Evolutionary conservation across 495 filamentous ascomycete species (phyloP).

Genomic region (Cercophora sp.): DNA sequence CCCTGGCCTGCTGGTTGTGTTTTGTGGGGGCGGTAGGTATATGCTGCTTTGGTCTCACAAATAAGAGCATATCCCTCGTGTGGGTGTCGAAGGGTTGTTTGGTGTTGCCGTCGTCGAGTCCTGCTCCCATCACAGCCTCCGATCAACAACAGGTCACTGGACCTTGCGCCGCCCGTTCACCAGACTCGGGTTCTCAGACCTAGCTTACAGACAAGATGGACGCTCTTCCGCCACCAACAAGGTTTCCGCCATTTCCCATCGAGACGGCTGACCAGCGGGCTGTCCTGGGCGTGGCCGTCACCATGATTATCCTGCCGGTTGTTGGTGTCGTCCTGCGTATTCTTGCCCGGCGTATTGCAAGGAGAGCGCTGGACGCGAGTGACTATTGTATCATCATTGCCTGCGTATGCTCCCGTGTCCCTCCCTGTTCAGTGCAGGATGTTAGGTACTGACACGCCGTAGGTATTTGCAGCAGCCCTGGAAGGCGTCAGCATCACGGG

Average conservation of each 20-base stretch:
- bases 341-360: conserved; percentile 19
- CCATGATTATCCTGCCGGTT: conserved; percentile 20
- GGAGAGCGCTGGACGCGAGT: conserved; percentile 22
- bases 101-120: too few relatives aligned
- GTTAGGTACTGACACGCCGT: background rate
- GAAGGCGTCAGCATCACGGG: conserved; percentile 12
- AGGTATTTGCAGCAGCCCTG: conserved; percentile 8
- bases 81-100: too few relatives aligned
- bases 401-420: conserved; percentile 9
- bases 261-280: conserved; percentile 23
- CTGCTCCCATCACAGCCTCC: too few relatives aligned
- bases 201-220: conserved; percentile 5
- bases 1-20: too few relatives aligned
- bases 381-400: conserved; percentile 27
- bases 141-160: too few relatives aligned
- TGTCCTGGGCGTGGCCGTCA: conserved; percentile 20
- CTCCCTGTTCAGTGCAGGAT: background rate
- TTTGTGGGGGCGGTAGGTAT: too few relatives aligned
- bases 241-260: conserved; percentile 20
- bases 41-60: too few relatives aligned
- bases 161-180: background rate
- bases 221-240: conserved; percentile 9
- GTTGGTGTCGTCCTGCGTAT: conserved; percentile 19
- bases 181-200: background rate
- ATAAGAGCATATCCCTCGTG: too few relatives aligned